Evolutionary conservation across 1,139 yeast species (phyloP).

Genomic region (Blastobotrys indianensis): DNA sequence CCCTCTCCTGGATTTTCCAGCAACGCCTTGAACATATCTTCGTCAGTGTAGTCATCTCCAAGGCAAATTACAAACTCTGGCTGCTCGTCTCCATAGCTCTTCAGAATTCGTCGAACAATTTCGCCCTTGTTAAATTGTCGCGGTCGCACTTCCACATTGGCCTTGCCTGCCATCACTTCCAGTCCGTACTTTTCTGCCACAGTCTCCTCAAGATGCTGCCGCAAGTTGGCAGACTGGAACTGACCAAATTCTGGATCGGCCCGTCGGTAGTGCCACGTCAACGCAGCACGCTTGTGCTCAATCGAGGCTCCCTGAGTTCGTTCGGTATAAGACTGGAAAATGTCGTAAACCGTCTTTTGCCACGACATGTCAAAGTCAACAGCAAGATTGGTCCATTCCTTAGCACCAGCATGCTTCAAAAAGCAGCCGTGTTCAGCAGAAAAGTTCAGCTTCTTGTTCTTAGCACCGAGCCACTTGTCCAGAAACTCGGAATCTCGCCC

Average conservation of each 20-base stretch:
- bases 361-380: slow-evolving; percentile 86
- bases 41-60: slow-evolving; percentile 97
- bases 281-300: slow-evolving; percentile 86
- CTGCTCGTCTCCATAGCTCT: slow-evolving; percentile 30
- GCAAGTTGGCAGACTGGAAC: slow-evolving; percentile 74
- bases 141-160: slow-evolving; percentile 94
- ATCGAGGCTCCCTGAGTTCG: slow-evolving; percentile 86
- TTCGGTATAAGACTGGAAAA: slow-evolving; percentile 70
- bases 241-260: slow-evolving; percentile 90
- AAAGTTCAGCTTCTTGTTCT: slow-evolving; percentile 59
- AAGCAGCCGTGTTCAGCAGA: slow-evolving; percentile 98
- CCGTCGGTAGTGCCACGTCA: slow-evolving; percentile 96
- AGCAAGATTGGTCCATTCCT: slow-evolving; percentile 78
- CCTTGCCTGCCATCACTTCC: slow-evolving; percentile 97
- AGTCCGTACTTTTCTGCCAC: slow-evolving; percentile 69
- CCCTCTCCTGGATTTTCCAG: slow-evolving; percentile 29
- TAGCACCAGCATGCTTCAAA: slow-evolving; percentile 58
- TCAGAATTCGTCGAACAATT: slow-evolving; percentile 73
- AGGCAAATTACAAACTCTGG: slow-evolving; percentile 85
- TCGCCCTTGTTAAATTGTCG: slow-evolving; percentile 93
- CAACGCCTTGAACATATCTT: slow-evolving; percentile 87
- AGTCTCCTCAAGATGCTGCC: slow-evolving; percentile 54
- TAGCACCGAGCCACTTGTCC: slow-evolving; percentile 78
- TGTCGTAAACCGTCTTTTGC: slow-evolving; percentile 74
- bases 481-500: slow-evolving; percentile 92